Base-by-base conservation (phyloP, 208 protist species). In the Trichomonas tenax region DNA sequence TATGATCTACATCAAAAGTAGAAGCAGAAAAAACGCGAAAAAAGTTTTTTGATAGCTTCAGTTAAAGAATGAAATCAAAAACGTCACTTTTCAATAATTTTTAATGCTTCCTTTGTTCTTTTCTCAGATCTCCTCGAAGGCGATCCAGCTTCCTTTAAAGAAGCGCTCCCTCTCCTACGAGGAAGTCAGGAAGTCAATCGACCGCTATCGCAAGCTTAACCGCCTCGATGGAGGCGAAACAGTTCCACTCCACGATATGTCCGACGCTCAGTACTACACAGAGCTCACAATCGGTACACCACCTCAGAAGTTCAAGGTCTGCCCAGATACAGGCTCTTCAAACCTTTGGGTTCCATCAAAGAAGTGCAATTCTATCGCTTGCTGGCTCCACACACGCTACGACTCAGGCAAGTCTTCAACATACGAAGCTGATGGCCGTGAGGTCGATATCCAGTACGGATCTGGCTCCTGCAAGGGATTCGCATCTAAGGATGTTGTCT, bases 381-480 rank as follows among this genome's bases (percentile, higher is more conserved):
- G 95, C 90, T 82, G 96, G 48, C n/a, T 93, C n/a, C 97, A 97
- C 96, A 48, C 96, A 81, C 63, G 96, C 38, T 97, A 97, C 82
- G 38, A 97, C 96, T 93, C 90, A 0, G 15, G 11, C 15, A 46
- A 96, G 41, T 97, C 95, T 26, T 81, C 97, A 0, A 97, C 97
- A 31, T 97, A 97, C 46, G 36, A 40, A 40, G 49, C 26, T 51
- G 97, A 97, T 96, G 97, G 97, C n/a, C 46, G 82, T 34, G 21
- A 44, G 40, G 46, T 97, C 63, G 44, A 97, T n/a, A 97, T 97
- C 26, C 44, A 96, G 17, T 97, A 97, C 95, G 98, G 98, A 96
- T 98, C 97, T 97, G 99, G 98, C 63, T 97, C 97, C 17, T 97
- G 99, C 41, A 97, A 96, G 11, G 98, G 98, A 44, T 98, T 98